Evolutionary conservation across 257 asterid genomes (phyloP), one percentile per base, ranked within the genome.

Genomic region (Rauvolfia tetraphylla): DNA sequence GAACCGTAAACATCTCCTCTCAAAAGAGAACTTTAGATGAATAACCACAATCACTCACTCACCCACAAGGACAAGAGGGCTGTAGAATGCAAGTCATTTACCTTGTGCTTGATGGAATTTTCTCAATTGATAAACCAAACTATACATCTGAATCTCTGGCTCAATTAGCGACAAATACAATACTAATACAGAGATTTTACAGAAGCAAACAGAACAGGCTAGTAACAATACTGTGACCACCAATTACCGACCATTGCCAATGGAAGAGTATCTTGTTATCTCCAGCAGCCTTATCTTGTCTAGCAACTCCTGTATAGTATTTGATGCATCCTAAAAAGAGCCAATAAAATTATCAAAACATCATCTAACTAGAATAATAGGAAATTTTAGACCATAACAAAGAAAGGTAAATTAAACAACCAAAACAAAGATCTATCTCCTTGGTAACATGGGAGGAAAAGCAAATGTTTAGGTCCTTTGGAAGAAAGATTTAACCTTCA

Each of bases 261-360:
- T 56, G 57, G 71, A 73, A 10, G 68, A 6, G 57, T 61, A 11
- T 67, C 67, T 80, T 71, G 65, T 31, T 76, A 78, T 88, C 87
- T 87, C 96, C 83, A 83, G 29, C 15, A 31, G 22, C 82, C 69
- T 81, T 56, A 92, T 53, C 90, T 80, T 89, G 73, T 82, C 86
- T 67, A 83, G 76, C 89, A 95, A 86, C 76, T 88, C 84, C 76
- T 95, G 84, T 33, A 86, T 88, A 68, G 92, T 91, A 68, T 68
- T 87, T 49, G 96, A 78, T 69, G 96, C 92, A 0, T 87, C 98
- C 98, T 93, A 56, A 25, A 11, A n/a, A 68, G 2, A 71, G 42
- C 31, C 29, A 69, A 73, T 10, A 72, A 22, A 48, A 29, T 11
- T 4, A 49, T 61, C 44, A 17, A 22, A 17, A 17, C 34, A 27